Base-by-base conservation (phyloP, 148 eudicot genomes). In the Nepenthes mirabilis region DNA sequence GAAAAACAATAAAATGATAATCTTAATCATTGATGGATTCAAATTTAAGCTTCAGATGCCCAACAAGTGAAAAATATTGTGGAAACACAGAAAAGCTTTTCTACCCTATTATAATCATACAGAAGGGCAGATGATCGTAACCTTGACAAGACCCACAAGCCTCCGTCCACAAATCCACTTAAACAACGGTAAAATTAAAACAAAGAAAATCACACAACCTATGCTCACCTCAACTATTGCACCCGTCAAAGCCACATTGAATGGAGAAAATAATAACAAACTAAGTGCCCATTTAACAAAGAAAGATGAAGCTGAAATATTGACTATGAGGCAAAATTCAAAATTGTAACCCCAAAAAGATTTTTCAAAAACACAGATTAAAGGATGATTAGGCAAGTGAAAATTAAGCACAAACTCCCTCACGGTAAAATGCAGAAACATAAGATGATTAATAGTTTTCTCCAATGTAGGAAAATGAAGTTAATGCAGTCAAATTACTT, bases 241-340 rank as follows among this genome's bases (percentile, higher is more conserved):
- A 48, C 57, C 37, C 60, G 61, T 51, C 65, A 69, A 68, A 40
- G 52, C 61, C 65, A 69, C 43, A 49, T 61, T 69, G 14, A 48
- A 59, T 58, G 70, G 63, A 72, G 34, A 68, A 66, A 40, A 57
- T 52, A 40, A 50, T 47, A 13, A 3, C 14, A 32, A 33, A 33
- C 7, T 34, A 32, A 23, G 9, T 55, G 23, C 58, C 36, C 12
- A 55, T 32, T 7, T 10, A 32, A 9, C 36, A 32, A 9, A 33
- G 3, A 1, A 53, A 9, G 3, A 57, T 50, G 52, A 23, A 50
- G 3, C 34, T 4, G 1, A 52, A 52, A 11, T n/a, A 12, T 23
- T n/a, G 55, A 14, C 3, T 52, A 23, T 23, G 0, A 23, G 23
- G 23, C 23, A 23, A 23, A 23, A 23, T 23, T 23, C 23, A 23